A percentile compares a stretch with the other conserved stretches of the same genome.
phyloP scores from a whole-genome alignment of 768 basidiomycete genomes.

The Panellus pusillus region DNA sequence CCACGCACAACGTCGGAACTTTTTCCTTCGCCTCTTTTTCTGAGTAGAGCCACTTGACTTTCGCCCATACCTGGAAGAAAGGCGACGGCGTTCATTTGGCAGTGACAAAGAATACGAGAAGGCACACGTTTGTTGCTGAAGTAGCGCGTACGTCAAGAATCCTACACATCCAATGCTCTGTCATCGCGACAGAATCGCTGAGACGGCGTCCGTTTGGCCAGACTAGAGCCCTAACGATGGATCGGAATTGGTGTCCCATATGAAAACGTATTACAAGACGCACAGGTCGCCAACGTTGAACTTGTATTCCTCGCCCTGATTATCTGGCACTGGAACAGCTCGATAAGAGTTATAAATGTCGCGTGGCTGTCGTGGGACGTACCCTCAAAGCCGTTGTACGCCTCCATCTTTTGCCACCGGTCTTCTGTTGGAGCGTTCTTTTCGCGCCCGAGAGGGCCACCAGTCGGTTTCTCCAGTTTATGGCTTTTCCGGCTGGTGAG shows the following conservation, averaged over 20 bases:
- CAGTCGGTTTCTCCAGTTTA: neutral
- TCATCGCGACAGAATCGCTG: neutral
- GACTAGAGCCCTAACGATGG: neutral
- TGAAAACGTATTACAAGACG: neutral
- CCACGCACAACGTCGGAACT: slow-evolving; percentile 50
- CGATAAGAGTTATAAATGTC: neutral
- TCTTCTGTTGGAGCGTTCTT: slow-evolving; percentile 2
- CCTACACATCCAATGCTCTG: slow-evolving; percentile 7
- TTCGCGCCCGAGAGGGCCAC: neutral
- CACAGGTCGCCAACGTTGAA: slow-evolving; percentile 3
- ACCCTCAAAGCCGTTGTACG: slow-evolving; percentile 6
- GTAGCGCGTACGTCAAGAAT: slow-evolving; percentile 5
- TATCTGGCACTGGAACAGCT: neutral
- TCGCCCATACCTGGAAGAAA: slow-evolving; percentile 49
- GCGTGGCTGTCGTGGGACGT: neutral
- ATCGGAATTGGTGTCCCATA: neutral
- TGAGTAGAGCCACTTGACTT: slow-evolving; percentile 58
- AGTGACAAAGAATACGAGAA: neutral
- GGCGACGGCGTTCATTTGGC: neutral
- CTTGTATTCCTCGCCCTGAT: neutral
- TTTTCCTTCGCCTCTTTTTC: slow-evolving; percentile 44
- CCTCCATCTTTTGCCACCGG: neutral
- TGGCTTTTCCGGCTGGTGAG: neutral
- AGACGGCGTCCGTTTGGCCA: slow-evolving; percentile 4
- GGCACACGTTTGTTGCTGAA: neutral